A percentile compares a stretch with the other conserved stretches of the same genome.
phyloP scores from a whole-genome alignment of 192 early-diverging fungal genomes.

The Backusella australiensis region DNA sequence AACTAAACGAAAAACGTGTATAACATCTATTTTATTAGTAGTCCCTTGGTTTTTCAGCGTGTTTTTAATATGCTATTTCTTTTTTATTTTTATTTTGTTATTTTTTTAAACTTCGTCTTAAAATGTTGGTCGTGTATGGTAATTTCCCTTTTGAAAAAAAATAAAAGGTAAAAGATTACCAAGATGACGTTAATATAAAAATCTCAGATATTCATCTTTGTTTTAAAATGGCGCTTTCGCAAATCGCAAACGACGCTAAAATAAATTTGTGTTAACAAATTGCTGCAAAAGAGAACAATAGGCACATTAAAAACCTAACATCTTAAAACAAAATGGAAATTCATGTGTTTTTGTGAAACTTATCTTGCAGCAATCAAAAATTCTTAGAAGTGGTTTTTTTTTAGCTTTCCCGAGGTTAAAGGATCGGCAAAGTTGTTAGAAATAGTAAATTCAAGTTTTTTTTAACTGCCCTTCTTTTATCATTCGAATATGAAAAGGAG shows the following conservation, averaged over 20 bases:
- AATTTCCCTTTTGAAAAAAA: background rate
- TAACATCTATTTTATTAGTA: constrained; percentile 2
- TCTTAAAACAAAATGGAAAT: background rate
- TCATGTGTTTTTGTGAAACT: background rate
- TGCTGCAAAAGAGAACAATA: background rate
- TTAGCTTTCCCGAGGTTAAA: background rate
- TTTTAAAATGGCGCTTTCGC: background rate
- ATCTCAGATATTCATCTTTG: background rate
- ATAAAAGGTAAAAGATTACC: background rate
- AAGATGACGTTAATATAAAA: background rate
- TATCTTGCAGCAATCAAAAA: background rate
- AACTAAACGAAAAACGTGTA: background rate
- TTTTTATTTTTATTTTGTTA: background rate
- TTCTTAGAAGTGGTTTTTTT: background rate
- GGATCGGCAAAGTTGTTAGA: background rate
- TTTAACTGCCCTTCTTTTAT: background rate
- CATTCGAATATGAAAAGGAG: background rate
- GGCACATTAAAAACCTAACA: background rate
- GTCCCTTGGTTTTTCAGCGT: background rate
- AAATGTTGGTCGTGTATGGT: background rate
- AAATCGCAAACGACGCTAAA: background rate
- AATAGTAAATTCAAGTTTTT: too few relatives aligned
- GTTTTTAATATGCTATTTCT: background rate
- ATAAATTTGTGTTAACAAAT: constrained; percentile 2
- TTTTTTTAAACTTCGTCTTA: background rate